These are phyloP conservation scores for Zygosaccharomyces sapae DNA, from an alignment of 1,139 yeast species.

Conservation along the genomic window DNA sequence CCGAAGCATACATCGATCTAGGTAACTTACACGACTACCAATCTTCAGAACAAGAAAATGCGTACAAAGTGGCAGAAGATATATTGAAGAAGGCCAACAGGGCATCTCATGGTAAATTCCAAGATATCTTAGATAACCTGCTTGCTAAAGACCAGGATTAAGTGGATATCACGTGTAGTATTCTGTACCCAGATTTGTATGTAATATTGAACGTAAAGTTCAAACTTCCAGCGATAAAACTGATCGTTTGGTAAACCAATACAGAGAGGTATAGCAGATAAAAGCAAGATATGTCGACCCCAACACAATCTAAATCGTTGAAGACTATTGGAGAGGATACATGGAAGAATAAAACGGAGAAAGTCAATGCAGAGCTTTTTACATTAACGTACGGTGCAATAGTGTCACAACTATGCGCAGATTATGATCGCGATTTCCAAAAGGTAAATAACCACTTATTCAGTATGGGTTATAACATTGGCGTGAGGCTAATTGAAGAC, in stretches of 20 bases:
- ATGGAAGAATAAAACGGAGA: slow-evolving; percentile 87
- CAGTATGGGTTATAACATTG: slow-evolving; percentile 94
- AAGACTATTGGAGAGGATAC: slow-evolving; percentile 77
- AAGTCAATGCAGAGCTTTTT: slow-evolving; percentile 87
- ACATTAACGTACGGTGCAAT: slow-evolving; percentile 91
- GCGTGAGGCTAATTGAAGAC: slow-evolving; percentile 86
- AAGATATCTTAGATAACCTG: slow-evolving; percentile 48
- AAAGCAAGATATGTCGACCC: slow-evolving; percentile 4
- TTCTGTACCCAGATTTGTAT: background rate
- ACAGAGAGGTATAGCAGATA: background rate
- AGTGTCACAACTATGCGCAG: slow-evolving; percentile 89
- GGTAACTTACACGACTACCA: slow-evolving; percentile 70
- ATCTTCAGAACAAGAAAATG: slow-evolving; percentile 57
- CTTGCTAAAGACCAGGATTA: slow-evolving; percentile 17
- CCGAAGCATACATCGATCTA: slow-evolving; percentile 76
- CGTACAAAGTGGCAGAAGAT: slow-evolving; percentile 64
- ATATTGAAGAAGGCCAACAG: slow-evolving; percentile 62
- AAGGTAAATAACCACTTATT: slow-evolving; percentile 82
- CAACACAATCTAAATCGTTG: slow-evolving; percentile 23
- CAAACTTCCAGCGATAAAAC: background rate
- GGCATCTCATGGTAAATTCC: slow-evolving; percentile 70
- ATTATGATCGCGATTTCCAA: slow-evolving; percentile 66
- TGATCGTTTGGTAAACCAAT: background rate
- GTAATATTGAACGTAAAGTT: background rate
- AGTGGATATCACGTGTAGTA: slow-evolving; percentile 2